Base-by-base conservation (phyloP, 352 stramenopile species). In the Pythium sp. region DNA sequence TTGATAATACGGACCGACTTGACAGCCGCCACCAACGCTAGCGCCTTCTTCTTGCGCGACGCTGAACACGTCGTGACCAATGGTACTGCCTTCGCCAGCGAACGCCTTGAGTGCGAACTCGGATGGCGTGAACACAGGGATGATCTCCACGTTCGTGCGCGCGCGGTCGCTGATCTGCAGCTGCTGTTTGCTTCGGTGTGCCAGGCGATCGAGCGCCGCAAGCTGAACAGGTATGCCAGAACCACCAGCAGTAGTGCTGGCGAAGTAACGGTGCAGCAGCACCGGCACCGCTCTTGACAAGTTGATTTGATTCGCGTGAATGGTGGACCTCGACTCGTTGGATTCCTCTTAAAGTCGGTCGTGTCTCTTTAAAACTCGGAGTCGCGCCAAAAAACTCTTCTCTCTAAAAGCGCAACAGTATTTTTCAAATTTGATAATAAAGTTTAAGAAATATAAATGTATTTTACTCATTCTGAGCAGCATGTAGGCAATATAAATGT, bases 91-190 rank as follows among this genome's bases (percentile, higher is more conserved):
- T 12, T 68, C 58, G 6, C 49, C 26, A 3, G 43, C 41, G 38
- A 72, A 70, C 2, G 80, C 77, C 6, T 72, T 68, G 38, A 89
- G 47, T 43, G 71, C 72, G 62, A 89, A 91, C 26, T 90, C 82
- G n/a, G 70, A 38, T 1, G 81, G 51, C 8, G 71, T 73, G n/a
- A 89, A 63, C 34, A 85, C 80, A 2, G 84, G 84, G 15, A 85
- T 65, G 24, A 92, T 63, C 60, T 79, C 71, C 26, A 90, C 64
- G 47, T 71, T 58, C 9, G 80, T 79, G 28, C 12, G 30, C 38
- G 69, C 46, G 7, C 68, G 68, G 54, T 86, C 79, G 3, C 64
- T 68, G 32, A 86, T 68, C 62, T 81, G 70, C 26, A 92, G 68
- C 20, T 80, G 70, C 65, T 90, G 64, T 15, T 65, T 67, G 32